These are phyloP conservation scores for Rhizopogon vinicolor DNA, from an alignment of 768 basidiomycete genomes.

Conservation along the genomic window DNA sequence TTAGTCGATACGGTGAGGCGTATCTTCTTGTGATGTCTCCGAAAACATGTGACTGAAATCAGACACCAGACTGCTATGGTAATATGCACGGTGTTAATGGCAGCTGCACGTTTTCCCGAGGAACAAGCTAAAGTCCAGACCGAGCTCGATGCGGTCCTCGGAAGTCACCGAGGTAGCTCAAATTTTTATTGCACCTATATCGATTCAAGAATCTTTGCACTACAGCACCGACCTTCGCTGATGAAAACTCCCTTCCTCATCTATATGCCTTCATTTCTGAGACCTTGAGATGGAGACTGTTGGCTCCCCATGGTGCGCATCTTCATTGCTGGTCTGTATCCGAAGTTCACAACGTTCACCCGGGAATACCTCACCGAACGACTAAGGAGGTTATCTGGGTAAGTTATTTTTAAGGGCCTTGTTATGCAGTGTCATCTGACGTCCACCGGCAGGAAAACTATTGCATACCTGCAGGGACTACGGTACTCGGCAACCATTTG, in stretches of 20 bases:
- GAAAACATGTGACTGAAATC: not conserved
- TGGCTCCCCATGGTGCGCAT: slow-evolving; percentile 12
- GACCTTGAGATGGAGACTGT: slow-evolving; percentile 26
- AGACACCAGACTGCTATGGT: slow-evolving; percentile 2
- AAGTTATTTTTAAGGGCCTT: not conserved
- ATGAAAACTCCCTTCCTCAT: slow-evolving; percentile 20
- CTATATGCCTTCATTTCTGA: slow-evolving; percentile 27
- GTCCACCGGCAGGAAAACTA: slow-evolving; percentile 13
- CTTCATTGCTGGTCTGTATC: not conserved
- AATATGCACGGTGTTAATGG: slow-evolving; percentile 18
- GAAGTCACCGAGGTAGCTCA: slow-evolving; percentile 19
- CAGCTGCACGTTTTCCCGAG: slow-evolving; percentile 23
- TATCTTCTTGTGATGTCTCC: not conserved
- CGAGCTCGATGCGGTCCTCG: slow-evolving; percentile 27
- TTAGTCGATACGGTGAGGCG: slow-evolving; percentile 42
- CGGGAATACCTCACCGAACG: not conserved
- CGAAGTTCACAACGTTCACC: not conserved
- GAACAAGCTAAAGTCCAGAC: slow-evolving; percentile 25
- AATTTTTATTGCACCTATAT: not conserved
- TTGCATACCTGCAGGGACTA: slow-evolving; percentile 17
- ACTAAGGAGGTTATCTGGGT: not conserved
- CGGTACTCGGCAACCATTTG: slow-evolving; percentile 18
- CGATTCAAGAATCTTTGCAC: not conserved
- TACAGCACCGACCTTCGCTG: slow-evolving; percentile 27
- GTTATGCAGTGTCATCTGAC: not conserved